A percentile compares a stretch with the other conserved stretches of the same genome.
Evolutionary conservation across 306 rosid species (phyloP).

Genomic region (Prunus mongolica): DNA sequence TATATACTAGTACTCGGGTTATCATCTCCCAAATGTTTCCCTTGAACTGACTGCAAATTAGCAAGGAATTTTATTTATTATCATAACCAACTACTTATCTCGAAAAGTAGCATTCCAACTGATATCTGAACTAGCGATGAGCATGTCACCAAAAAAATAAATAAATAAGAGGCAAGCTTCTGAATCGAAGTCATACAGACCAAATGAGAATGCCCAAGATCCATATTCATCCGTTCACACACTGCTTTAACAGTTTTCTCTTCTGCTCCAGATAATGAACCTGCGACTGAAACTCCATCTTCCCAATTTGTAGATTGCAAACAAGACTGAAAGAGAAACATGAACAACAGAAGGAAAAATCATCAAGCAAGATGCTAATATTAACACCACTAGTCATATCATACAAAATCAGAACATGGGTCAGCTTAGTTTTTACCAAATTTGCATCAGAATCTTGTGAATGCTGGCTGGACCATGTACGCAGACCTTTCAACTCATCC

Average conservation of each 20-base stretch:
- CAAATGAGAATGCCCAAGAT: constrained; percentile 11
- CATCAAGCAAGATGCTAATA: constrained; percentile 10
- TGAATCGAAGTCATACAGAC: not conserved
- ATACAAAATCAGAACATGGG: constrained; percentile 15
- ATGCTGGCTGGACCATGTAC: constrained; percentile 56
- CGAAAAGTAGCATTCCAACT: constrained; percentile 12
- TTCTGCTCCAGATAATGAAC: constrained; percentile 62
- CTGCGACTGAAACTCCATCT: constrained; percentile 45
- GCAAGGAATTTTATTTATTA: not conserved
- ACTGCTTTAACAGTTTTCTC: constrained; percentile 60
- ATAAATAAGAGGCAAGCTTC: not conserved
- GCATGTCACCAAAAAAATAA: not conserved
- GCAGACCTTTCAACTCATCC: constrained; percentile 37
- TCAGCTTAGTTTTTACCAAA: constrained; percentile 35
- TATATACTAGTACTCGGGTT: constrained; percentile 46
- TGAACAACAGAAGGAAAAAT: constrained; percentile 1
- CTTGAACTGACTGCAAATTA: constrained; percentile 47
- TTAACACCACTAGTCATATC: not conserved
- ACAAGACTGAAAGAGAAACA: constrained; percentile 41
- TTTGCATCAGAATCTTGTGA: constrained; percentile 38
- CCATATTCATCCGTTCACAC: constrained; percentile 61
- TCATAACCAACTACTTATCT: constrained; percentile 3
- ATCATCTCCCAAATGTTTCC: constrained; percentile 35
- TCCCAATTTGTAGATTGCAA: constrained; percentile 32
- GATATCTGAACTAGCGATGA: not conserved